A percentile compares a stretch with the other conserved stretches of the same genome.
phyloP scores from a whole-genome alignment of 495 filamentous ascomycete genomes.

The Mytilinidion resinicola region DNA sequence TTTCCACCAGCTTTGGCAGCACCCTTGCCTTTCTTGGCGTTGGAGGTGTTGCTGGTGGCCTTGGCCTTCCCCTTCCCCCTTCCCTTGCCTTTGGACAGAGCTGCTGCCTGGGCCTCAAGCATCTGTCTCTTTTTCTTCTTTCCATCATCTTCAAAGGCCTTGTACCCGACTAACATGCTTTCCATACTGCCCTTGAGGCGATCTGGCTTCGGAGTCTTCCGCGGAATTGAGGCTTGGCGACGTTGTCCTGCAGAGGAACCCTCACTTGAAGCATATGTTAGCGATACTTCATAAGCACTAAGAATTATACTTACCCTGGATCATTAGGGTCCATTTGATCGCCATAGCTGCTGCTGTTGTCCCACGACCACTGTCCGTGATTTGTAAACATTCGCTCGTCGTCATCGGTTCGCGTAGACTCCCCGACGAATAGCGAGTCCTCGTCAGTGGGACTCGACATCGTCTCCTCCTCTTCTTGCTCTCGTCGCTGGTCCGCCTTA shows the following conservation, averaged over 20 bases:
- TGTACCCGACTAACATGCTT: conserved; percentile 16
- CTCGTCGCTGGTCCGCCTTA: neutral
- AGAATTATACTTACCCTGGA: too few relatives aligned
- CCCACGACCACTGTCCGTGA: too few relatives aligned
- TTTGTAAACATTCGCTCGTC: too few relatives aligned
- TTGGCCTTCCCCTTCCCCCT: conserved; percentile 1
- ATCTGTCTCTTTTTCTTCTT: conserved; percentile 12
- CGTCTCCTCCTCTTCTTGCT: neutral
- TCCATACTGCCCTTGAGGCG: conserved; percentile 8
- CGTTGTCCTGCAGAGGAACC: conserved; percentile 2
- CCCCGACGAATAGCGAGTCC: too few relatives aligned
- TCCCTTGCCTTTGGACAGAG: neutral
- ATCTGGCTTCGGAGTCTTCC: conserved; percentile 7
- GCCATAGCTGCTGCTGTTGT: too few relatives aligned
- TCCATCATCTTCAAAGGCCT: conserved; percentile 6
- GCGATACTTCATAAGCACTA: too few relatives aligned
- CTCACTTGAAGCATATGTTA: neutral
- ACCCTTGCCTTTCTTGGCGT: neutral
- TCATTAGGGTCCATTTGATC: neutral
- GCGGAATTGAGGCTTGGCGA: conserved; percentile 3
- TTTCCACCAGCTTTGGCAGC: neutral
- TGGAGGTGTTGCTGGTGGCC: neutral
- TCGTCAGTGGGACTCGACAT: too few relatives aligned
- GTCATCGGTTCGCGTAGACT: too few relatives aligned
- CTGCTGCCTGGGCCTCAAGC: neutral